Evolutionary conservation across 2,329 filamentous ascomycete species (phyloP), one percentile per base, ranked within the genome.

Genomic region (Xylariaceae sp.): DNA sequence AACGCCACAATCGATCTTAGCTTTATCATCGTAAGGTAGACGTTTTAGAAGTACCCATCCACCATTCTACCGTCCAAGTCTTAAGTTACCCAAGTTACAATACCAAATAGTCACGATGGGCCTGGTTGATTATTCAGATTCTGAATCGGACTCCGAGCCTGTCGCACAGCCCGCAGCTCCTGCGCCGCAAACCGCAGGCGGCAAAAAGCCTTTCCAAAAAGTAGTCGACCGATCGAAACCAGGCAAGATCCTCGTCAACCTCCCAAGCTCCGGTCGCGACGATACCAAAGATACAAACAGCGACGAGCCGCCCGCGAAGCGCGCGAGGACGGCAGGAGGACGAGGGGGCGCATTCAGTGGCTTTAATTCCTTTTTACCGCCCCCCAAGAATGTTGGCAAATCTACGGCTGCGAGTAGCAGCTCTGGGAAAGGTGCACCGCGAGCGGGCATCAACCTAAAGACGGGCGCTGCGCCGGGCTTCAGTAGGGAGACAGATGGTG

Each of bases 401-500:
- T 57, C 70, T 16, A 70, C 73, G 48, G 67, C 74, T 12, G 64
- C 70, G 66, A 60, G 54, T 48, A 57, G 54, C 55, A 59, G 73
- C 65, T 41, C 65, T 65, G 61, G 72, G 69, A 57, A 72, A 60
- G 54, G 69, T 61, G 57, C 78, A 68, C 70, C 82, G 65, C 73
- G 80, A 48, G 79, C 82, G 32, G 83, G 86, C 1, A 79, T 96
- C 48, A 90, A 84, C 67, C 71, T 97, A 57, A 95, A 90, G 78
- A 97, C 93, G 7, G 91, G 91, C 20, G 86, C 90, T 7, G 85
- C 89, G 54, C 90, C 91, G 20, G 92, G 89, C 0, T 97, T 97
- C 70, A 88, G 83, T 70, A 81, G 93, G 54, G 82, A 84, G 26
- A 10, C 32, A 7, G 74, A 79, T 2, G 76, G 42, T 6, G 57